Evolutionary conservation across 2,329 filamentous ascomycete species (phyloP).

Genomic region (Onygena corvina): DNA sequence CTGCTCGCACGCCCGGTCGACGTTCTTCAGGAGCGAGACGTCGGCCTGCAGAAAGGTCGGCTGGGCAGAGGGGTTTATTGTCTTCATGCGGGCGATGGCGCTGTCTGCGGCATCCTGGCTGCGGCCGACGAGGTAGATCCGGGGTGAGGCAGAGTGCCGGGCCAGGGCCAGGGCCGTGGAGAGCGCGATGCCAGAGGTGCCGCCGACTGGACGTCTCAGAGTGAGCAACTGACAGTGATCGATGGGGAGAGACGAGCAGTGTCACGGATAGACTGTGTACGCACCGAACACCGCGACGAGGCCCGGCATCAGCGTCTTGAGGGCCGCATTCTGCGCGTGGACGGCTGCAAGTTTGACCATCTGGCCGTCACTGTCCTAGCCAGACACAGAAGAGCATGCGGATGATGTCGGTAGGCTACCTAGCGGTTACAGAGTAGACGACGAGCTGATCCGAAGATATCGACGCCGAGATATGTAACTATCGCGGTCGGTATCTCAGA

Average conservation of each 20-base stretch:
- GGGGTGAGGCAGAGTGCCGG: slow-evolving; percentile 31
- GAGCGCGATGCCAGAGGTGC: slow-evolving; percentile 43
- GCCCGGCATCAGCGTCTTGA: slow-evolving; percentile 14
- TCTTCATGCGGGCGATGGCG: slow-evolving; percentile 34
- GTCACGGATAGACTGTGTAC: no score
- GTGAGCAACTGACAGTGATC: neutral
- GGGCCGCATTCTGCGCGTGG: slow-evolving; percentile 17
- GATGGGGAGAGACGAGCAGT: neutral
- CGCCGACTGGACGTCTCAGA: slow-evolving; percentile 30
- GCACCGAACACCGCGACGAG: slow-evolving; percentile 18
- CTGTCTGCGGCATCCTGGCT: slow-evolving; percentile 25
- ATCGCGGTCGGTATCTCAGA: no score
- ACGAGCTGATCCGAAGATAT: no score
- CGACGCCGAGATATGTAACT: no score
- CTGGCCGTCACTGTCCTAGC: no score
- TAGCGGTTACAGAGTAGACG: no score
- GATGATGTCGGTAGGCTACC: no score
- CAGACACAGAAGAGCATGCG: no score
- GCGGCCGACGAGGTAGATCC: slow-evolving; percentile 43
- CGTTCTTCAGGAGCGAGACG: slow-evolving; percentile 26
- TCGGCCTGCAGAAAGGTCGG: slow-evolving; percentile 25
- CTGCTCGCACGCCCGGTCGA: slow-evolving; percentile 24
- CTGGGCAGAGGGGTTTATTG: slow-evolving; percentile 18
- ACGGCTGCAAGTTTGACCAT: slow-evolving; percentile 17
- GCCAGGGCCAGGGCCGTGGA: slow-evolving; percentile 38